phyloP scores from a whole-genome alignment of 1,284 basidiomycete genomes.

The Trichosporon sp. region DNA sequence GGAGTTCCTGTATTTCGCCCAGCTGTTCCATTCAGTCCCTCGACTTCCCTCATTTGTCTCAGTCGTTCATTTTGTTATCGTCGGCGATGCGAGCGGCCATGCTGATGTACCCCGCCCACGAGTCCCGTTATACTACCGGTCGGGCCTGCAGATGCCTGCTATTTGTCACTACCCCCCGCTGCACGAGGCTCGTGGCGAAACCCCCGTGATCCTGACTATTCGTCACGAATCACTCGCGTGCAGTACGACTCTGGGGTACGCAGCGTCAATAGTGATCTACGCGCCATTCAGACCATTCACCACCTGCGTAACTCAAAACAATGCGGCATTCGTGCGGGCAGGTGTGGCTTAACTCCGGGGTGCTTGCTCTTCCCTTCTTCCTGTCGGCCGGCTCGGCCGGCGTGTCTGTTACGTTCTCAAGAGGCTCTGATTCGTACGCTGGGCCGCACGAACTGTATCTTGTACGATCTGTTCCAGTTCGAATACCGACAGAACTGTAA shows the following conservation, averaged over 20 bases:
- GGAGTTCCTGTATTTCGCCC: neutral
- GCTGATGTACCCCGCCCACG: neutral
- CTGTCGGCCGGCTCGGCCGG: neutral
- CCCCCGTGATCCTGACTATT: neutral
- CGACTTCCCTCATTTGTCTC: neutral
- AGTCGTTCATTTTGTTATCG: neutral
- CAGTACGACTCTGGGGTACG: neutral
- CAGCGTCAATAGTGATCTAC: neutral
- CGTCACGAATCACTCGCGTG: neutral
- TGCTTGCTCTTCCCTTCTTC: neutral
- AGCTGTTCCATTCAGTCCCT: neutral
- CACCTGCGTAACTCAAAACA: neutral
- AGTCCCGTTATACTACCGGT: neutral
- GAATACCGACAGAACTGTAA: constrained; percentile 4
- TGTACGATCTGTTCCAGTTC: neutral
- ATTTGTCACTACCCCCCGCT: neutral
- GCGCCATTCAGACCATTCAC: neutral
- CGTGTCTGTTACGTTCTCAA: too few relatives aligned
- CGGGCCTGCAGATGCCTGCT: neutral
- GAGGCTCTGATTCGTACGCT: neutral
- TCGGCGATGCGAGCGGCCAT: neutral
- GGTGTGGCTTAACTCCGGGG: neutral
- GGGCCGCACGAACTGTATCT: neutral
- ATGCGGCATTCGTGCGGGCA: neutral
- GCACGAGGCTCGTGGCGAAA: neutral